Conservation (phyloP, 2,329 filamentous ascomycete species). For the Shiraia sp. region DNA sequence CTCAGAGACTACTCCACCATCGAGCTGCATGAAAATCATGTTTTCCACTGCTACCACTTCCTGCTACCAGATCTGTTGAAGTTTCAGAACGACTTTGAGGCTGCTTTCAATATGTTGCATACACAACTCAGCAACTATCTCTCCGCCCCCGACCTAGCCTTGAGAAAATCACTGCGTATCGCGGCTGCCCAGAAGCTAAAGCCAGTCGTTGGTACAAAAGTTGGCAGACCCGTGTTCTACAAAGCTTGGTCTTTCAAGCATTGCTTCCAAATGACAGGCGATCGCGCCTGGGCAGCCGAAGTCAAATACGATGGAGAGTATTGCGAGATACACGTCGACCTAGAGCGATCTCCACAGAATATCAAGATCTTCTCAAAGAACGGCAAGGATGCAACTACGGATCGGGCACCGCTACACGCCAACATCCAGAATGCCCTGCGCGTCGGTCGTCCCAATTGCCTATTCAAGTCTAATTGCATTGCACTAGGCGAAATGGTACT, state of each 20-base stretch:
- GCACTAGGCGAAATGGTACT: conserved; percentile 83
- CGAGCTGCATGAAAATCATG: conserved; percentile 59
- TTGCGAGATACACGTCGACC: conserved; percentile 79
- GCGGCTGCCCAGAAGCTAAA: conserved; percentile 45
- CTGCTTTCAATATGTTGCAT: conserved; percentile 61
- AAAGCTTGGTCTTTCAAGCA: conserved; percentile 66
- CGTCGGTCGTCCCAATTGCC: conserved; percentile 62
- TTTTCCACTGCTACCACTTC: conserved; percentile 68
- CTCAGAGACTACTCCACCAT: conserved; percentile 76
- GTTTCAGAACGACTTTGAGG: conserved; percentile 69
- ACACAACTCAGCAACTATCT: conserved; percentile 45
- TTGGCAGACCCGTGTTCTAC: conserved; percentile 50
- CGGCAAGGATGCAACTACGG: conserved; percentile 82
- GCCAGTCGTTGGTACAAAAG: conserved; percentile 50
- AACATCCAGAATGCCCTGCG: conserved; percentile 67
- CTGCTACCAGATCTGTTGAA: conserved; percentile 70
- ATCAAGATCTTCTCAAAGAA: conserved; percentile 91
- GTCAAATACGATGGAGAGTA: conserved; percentile 88
- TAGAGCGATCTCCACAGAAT: conserved; percentile 56
- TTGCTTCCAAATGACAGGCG: conserved; percentile 67
- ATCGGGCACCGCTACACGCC: conserved; percentile 65
- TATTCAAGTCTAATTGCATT: conserved; percentile 69
- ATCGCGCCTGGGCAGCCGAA: conserved; percentile 71
- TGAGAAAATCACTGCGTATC: conserved; percentile 37
- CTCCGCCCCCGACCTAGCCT: conserved; percentile 37